Base-by-base conservation (phyloP, 192 early-diverging fungal species). In the Entophlyctis helioformis region DNA sequence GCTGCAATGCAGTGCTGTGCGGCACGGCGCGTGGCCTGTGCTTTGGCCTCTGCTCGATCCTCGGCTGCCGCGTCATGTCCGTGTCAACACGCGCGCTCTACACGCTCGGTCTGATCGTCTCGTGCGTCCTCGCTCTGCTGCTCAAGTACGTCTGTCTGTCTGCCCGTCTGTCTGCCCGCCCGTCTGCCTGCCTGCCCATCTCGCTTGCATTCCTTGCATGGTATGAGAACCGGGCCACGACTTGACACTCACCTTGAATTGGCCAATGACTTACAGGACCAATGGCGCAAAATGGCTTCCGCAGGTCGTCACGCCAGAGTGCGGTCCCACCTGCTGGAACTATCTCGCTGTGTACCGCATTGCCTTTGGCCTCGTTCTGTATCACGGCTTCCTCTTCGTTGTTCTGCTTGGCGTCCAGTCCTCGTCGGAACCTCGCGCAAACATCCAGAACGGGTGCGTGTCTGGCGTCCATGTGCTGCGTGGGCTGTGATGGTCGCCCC, bases 301-400 rank as follows among this genome's bases (percentile, higher is more conserved):
- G 18, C 23, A 1, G 13, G 36, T 16, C 1, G 9, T 46, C 4
- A 54, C 53, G 21, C 18, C 8, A 36, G 36, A 47, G 20, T 54
- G 53, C 33, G 37, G 21, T 16, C 27, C 6, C 2, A 33, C 33
- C 6, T 53, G 51, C 22, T 53, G 8, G 11, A 27, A 53, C 27
- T 53, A 46, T 23, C 38, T 53, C 4, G 51, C 51, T 3, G 51
- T 53, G 15, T 44, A 46, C 21, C 33, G 45, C 7, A 41, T 53
- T 2, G 43, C 51, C n/a, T 33, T 53, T 4, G n/a, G n/a, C 12
- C 4, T 46, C 31, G 51, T 53, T 13, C 8, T 53, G 3, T 53
- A 46, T 31, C 51, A 53, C 31, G 33, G 32, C 18, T 13, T 32
- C 18, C 25, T 53, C n/a, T 36, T 44, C 21, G 8, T 53, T 15